phyloP scores from a whole-genome alignment of 495 filamentous ascomycete species.

The Lasiosphaeria ovina region DNA sequence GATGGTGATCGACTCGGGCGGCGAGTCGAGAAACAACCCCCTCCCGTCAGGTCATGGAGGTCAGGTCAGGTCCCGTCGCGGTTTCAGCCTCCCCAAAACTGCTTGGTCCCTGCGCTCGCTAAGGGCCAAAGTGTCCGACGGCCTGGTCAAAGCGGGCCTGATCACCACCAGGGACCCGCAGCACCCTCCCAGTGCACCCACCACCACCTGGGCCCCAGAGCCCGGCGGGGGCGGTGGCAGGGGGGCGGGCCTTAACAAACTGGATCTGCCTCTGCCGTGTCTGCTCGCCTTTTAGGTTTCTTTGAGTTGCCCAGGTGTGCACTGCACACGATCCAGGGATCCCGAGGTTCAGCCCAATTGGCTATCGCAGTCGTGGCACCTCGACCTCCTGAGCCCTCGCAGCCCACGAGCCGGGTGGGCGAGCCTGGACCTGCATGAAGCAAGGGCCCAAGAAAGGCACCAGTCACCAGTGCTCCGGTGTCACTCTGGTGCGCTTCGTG shows the following conservation, averaged over 20 bases:
- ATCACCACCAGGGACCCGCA: slow-evolving; percentile 15
- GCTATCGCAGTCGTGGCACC: slow-evolving; percentile 2
- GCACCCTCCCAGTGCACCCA: slow-evolving; percentile 4
- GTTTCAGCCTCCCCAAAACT: slow-evolving; percentile 22
- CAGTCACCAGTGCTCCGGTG: too few species aligned
- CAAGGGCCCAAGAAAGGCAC: background rate
- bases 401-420: background rate
- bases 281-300: too few species aligned
- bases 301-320: too few species aligned
- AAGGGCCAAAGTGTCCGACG: background rate
- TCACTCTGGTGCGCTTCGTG: background rate
- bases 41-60: background rate
- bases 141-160: slow-evolving; percentile 24
- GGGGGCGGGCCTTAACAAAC: too few species aligned
- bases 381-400: too few species aligned
- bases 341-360: slow-evolving; percentile 1
- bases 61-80: slow-evolving; percentile 4
- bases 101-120: slow-evolving; percentile 20
- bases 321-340: too few species aligned
- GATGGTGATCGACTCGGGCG: slow-evolving; percentile 7
- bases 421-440: slow-evolving; percentile 5
- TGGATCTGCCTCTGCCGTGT: too few species aligned
- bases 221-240: background rate
- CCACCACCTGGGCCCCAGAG: background rate
- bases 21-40: slow-evolving; percentile 13